Base-by-base conservation (phyloP, 176 grass and related monocot species). In the Pontederia crassipes region DNA sequence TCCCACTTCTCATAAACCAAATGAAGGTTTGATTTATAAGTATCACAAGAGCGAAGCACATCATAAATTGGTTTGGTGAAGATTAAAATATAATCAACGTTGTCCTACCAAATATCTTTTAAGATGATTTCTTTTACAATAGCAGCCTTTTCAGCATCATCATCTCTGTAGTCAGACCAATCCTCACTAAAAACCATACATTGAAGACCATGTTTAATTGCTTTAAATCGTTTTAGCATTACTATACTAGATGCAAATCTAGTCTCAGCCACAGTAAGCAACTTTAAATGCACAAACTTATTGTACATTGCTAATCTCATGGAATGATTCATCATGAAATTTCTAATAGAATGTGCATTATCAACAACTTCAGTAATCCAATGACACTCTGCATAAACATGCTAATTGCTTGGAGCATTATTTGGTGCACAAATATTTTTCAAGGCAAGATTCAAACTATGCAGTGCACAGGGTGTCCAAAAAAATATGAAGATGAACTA, bases 21-120 rank as follows among this genome's bases (percentile, higher is more conserved):
- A 35, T 35, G 29, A 35, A 35, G 27, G 46, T 47, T 29, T 48
- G 51, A 8, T 48, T 62, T 52, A 45, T 49, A 2, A 2, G 49
- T 75, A 32, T 75, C 50, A 2, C 14, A 50, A 45, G 46, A 55
- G 16, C 32, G 20, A 45, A 58, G 32, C 72, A 75, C 65, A 20
- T 75, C 61, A 66, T 66, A 75, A 17, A 66, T 66, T 4, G 28
- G 59, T 1, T 66, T 26, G 2, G 48, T 66, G 32, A 75, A 75
- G 26, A n/a, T 45, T 16, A 49, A 17, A 15, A 58, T 75, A 40
- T 40, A 75, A 54, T 75, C 62, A 75, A 75, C 35, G 14, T 40
- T 35, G 46, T 14, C 12, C 59, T 48, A 75, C 49, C 48, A 66
- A 11, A 65, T 40, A 66, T 57, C 49, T 56, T 20, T 35, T 17